A percentile compares a stretch with the other conserved stretches of the same genome.
Evolutionary conservation across 257 asterid genomes (phyloP).

Genomic region (Salvia splendens): DNA sequence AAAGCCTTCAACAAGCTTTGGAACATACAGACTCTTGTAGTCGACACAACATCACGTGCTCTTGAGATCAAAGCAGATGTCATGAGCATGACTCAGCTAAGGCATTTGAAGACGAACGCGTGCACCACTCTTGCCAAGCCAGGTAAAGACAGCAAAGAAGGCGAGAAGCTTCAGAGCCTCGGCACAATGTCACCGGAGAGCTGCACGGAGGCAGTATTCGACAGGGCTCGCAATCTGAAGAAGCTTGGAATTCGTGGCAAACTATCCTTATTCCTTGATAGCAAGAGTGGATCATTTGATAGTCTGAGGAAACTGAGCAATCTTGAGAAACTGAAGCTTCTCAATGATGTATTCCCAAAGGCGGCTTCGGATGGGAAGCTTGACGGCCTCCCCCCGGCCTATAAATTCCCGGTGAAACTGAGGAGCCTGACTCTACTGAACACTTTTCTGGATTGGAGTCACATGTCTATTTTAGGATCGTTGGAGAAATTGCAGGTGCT

Average conservation of each 20-base stretch:
- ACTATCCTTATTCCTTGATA: slow-evolving; percentile 32
- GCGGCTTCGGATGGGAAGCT: slow-evolving; percentile 18
- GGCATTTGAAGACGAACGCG: slow-evolving; percentile 47
- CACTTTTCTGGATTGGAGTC: slow-evolving; percentile 37
- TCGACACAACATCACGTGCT: slow-evolving; percentile 23
- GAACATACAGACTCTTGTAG: slow-evolving; percentile 46
- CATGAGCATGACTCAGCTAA: slow-evolving; percentile 41
- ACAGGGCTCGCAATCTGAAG: slow-evolving; percentile 36
- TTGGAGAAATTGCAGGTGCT: slow-evolving; percentile 35
- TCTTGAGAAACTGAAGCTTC: slow-evolving; percentile 48
- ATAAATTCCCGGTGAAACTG: slow-evolving; percentile 32
- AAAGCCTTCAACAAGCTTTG: slow-evolving; percentile 32
- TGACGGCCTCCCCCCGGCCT: slow-evolving; percentile 35
- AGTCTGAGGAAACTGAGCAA: slow-evolving; percentile 28
- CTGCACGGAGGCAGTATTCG: slow-evolving; percentile 37
- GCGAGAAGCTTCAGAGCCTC: slow-evolving; percentile 38
- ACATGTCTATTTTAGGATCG: slow-evolving; percentile 32
- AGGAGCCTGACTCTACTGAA: slow-evolving; percentile 32
- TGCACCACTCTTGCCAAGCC: slow-evolving; percentile 31
- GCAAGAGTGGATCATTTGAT: slow-evolving; percentile 34
- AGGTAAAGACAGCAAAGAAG: slow-evolving; percentile 15
- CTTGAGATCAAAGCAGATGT: slow-evolving; percentile 40
- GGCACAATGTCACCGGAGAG: slow-evolving; percentile 44
- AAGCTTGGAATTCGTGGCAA: slow-evolving; percentile 45
- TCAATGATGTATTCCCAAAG: slow-evolving; percentile 35